These are phyloP conservation scores for Anisogramma anomala DNA, from an alignment of 2,329 filamentous ascomycete species.

Conservation along the genomic window DNA sequence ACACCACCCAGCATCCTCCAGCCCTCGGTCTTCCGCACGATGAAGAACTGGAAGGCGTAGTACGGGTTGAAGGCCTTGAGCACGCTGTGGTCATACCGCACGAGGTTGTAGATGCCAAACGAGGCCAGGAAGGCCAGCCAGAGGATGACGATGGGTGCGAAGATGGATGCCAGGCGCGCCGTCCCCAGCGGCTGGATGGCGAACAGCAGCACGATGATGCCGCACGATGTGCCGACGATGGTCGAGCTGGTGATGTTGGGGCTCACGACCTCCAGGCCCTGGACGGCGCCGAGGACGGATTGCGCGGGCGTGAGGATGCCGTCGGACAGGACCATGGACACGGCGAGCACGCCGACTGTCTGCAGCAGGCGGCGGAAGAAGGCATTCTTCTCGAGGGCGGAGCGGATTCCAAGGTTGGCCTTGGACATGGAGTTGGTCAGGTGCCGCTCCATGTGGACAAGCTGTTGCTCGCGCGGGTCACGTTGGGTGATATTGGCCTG, in stretches of 20 bases:
- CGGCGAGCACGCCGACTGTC: conserved; percentile 49
- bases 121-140: conserved; percentile 52
- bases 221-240: conserved; percentile 52
- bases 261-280: conserved; percentile 47
- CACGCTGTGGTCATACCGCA: conserved; percentile 37
- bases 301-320: conserved; percentile 56
- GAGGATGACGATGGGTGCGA: conserved; percentile 53
- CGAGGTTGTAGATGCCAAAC: conserved; percentile 52
- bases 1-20: conserved; percentile 57
- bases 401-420: conserved; percentile 39
- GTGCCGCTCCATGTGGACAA: conserved; percentile 47
- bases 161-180: conserved; percentile 43
- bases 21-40: conserved; percentile 44
- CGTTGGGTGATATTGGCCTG: conserved; percentile 45
- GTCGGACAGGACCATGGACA: conserved; percentile 53
- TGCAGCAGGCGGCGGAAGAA: conserved; percentile 44
- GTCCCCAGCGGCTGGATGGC: conserved; percentile 52
- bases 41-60: conserved; percentile 48
- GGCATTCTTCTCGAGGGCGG: conserved; percentile 43
- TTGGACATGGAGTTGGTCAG: conserved; percentile 41
- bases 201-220: conserved; percentile 52
- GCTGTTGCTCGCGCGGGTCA: conserved; percentile 45
- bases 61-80: conserved; percentile 44
- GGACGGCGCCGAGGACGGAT: conserved; percentile 55
- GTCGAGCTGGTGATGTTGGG: conserved; percentile 41